Evolutionary conservation across 2,329 filamentous ascomycete species (phyloP), one percentile per base, ranked within the genome.

Genomic region (Pseudogymnoascus sp.): DNA sequence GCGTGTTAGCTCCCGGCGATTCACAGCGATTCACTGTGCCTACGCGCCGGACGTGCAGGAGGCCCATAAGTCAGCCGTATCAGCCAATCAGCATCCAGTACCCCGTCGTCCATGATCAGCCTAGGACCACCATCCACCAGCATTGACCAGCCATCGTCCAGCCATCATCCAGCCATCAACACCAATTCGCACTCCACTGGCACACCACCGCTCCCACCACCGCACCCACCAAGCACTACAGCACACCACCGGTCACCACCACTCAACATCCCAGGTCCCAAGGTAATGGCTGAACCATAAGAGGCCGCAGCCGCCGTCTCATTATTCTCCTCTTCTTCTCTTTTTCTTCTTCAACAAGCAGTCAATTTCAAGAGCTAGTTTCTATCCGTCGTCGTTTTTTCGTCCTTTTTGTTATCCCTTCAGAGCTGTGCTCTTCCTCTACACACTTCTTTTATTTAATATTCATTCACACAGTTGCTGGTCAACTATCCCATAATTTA

Each of bases 301-400:
- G 73, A 71, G 67, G 53, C 62, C 65, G 61, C 64, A 63, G 65
- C 67, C 71, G 71, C 69, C 62, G 63, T 64, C 53, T 59, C 60
- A 62, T 44, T 61, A 44, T 63, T 65, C 66, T 63, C 66, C 60
- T 68, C 67, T 66, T 70, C 65, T 73, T 68, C 62, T 71, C 21
- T 53, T 53, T 53, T 53, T 28, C 47, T 53, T 84, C 85, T 81
- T 81, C 81, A 87, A 86, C 87, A 89, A 89, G 86, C 79, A 78
- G 73, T 80, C 76, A 81, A 81, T 78, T 73, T 74, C 76, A 73
- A 80, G 80, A 80, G 79, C 78, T 78, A 76, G 77, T 79, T 76
- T 76, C 68, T 74, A 66, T 68, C 72, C 72, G 69, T 71, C 73
- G 73, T 75, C 79, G 80, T 77, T 76, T 80, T 83, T 81, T 79